Evolutionary conservation across 768 basidiomycete genomes (phyloP).

Genomic region (Russula dissimulans): DNA sequence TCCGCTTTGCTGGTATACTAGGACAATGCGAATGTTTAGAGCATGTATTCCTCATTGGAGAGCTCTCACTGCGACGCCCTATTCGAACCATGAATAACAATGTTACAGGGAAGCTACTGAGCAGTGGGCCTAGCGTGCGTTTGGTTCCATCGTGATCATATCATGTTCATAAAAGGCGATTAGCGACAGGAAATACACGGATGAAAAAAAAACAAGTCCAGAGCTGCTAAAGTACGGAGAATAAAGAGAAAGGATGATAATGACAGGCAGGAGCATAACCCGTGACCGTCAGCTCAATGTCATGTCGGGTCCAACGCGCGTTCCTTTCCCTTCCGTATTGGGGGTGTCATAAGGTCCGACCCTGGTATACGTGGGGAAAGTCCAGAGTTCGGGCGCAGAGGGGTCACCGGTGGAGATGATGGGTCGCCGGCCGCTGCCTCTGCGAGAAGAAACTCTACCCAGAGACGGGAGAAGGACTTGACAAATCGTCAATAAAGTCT

Average conservation of each 20-base stretch:
- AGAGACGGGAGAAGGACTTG: conserved; percentile 93
- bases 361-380: conserved; percentile 28
- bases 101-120: neutral
- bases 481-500: neutral
- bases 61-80: no score
- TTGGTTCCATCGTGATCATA: neutral
- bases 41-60: no score
- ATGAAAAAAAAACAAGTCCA: neutral
- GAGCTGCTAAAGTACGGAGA: neutral
- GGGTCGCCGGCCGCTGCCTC: conserved; percentile 56
- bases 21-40: no score
- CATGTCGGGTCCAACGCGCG: conserved; percentile 25
- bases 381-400: conserved; percentile 7
- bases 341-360: conserved; percentile 34
- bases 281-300: neutral
- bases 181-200: conserved; percentile 2
- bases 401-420: conserved; percentile 11
- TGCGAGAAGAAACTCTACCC: conserved; percentile 96
- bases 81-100: neutral
- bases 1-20: no score
- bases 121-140: neutral
- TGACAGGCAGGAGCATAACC: neutral
- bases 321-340: conserved; percentile 40
- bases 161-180: neutral
- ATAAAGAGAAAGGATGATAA: no score